Evolutionary conservation across 805 yeast species (phyloP).

Genomic region (Teunomyces cretensis): DNA sequence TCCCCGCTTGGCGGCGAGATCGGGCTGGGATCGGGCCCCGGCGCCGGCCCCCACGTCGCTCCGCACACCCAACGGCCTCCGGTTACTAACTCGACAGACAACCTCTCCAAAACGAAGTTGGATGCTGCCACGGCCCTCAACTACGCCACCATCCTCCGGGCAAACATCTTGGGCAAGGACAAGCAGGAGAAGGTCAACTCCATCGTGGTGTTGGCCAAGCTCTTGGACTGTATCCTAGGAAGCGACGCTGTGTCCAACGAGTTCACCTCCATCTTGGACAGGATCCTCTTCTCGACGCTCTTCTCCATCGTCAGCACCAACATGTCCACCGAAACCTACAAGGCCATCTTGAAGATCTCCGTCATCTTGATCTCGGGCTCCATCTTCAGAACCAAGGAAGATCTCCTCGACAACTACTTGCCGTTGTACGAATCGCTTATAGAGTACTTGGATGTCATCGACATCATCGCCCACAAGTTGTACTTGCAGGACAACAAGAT

Average conservation of each 20-base stretch:
- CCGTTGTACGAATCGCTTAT: slow-evolving; percentile 38
- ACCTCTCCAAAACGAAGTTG: slow-evolving; percentile 27
- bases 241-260: slow-evolving; percentile 40
- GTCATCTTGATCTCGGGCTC: slow-evolving; percentile 44
- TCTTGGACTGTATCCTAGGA: slow-evolving; percentile 44
- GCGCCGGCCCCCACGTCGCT: too few relatives aligned
- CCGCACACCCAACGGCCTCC: too few relatives aligned
- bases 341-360: slow-evolving; percentile 44
- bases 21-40: too few relatives aligned
- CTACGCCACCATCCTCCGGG: slow-evolving; percentile 37
- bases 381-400: slow-evolving; percentile 37
- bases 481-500: slow-evolving; percentile 45
- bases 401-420: slow-evolving; percentile 33
- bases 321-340: slow-evolving; percentile 45
- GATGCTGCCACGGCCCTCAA: slow-evolving; percentile 32
- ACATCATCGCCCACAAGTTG: slow-evolving; percentile 42
- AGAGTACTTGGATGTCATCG: slow-evolving; percentile 41
- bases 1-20: background rate
- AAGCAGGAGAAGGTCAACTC: slow-evolving; percentile 53
- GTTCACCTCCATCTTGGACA: slow-evolving; percentile 37
- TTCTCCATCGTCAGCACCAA: slow-evolving; percentile 42
- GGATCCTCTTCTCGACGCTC: slow-evolving; percentile 37
- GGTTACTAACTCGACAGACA: slow-evolving; percentile 20
- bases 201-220: slow-evolving; percentile 52
- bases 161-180: slow-evolving; percentile 45